Conservation (phyloP, 352 stramenopile genomes). For the Phytophthora macrochlamydospora region DNA sequence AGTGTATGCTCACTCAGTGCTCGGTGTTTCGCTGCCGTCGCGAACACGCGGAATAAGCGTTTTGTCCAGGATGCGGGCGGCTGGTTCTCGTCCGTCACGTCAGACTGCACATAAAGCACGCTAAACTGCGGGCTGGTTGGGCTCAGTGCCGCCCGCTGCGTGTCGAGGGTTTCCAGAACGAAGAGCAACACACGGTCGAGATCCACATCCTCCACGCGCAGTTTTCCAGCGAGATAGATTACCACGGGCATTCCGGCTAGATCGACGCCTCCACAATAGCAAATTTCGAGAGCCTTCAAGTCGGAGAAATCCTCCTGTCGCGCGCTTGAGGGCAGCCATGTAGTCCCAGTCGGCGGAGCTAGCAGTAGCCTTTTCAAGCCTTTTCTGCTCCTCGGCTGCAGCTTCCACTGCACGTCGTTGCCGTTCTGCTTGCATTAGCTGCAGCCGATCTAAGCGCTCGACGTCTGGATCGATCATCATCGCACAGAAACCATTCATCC, state of each 20-base stretch:
- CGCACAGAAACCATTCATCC: constrained; percentile 59
- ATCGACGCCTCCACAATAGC: constrained; percentile 75
- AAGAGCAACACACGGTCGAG: constrained; percentile 79
- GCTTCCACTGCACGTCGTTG: constrained; percentile 32
- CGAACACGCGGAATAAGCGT: constrained; percentile 64
- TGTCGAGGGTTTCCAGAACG: constrained; percentile 69
- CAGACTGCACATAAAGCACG: constrained; percentile 69
- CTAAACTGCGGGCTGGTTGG: constrained; percentile 57
- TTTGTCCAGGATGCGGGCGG: constrained; percentile 71
- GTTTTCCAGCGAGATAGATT: constrained; percentile 66
- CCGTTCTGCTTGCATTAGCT: constrained; percentile 41
- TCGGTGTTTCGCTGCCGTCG: constrained; percentile 30
- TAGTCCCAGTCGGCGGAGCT: constrained; percentile 37
- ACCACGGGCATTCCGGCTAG: constrained; percentile 70
- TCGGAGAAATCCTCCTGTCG: constrained; percentile 63
- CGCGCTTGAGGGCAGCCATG: constrained; percentile 43
- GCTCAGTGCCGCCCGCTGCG: constrained; percentile 33
- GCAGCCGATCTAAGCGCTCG: constrained; percentile 53
- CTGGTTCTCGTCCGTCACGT: constrained; percentile 55
- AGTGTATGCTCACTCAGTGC: constrained; percentile 18
- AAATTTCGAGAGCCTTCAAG: constrained; percentile 55
- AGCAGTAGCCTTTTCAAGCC: constrained; percentile 20
- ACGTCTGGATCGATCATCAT: constrained; percentile 66
- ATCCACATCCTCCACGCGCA: constrained; percentile 50
- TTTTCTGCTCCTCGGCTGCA: constrained; percentile 24